phyloP scores from a whole-genome alignment of 2,329 filamentous ascomycete genomes.

The Byssochlamys sp. region DNA sequence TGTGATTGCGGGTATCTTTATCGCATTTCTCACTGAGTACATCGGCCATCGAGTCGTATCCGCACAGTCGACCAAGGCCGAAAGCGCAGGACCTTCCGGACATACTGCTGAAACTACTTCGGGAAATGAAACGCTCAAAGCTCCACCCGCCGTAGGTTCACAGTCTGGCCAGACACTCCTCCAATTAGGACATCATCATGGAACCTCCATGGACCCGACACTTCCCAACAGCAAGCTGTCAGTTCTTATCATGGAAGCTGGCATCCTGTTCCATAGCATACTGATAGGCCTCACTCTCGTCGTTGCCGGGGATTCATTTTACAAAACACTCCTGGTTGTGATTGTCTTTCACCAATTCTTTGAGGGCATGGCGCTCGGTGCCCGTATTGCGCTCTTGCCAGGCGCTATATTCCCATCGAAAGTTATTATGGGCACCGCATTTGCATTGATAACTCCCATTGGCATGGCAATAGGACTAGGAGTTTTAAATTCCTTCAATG shows the following conservation, averaged over 20 bases:
- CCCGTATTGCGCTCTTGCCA: conserved; percentile 54
- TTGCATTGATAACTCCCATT: conserved; percentile 62
- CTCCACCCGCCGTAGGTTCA: neutral
- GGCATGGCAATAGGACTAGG: conserved; percentile 75
- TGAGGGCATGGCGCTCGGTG: conserved; percentile 64
- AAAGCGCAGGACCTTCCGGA: conserved; percentile 3
- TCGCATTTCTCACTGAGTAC: conserved; percentile 65
- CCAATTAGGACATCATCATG: conserved; percentile 26
- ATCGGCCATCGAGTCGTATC: conserved; percentile 50
- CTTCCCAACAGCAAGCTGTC: conserved; percentile 44
- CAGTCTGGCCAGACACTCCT: conserved; percentile 10
- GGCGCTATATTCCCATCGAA: conserved; percentile 31
- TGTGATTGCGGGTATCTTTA: conserved; percentile 62
- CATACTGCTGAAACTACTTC: conserved; percentile 10
- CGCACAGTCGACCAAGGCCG: conserved; percentile 12
- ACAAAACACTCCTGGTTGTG: conserved; percentile 48
- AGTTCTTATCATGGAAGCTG: conserved; percentile 61
- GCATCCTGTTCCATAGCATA: conserved; percentile 62
- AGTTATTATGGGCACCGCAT: conserved; percentile 52
- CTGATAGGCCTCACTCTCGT: conserved; percentile 44
- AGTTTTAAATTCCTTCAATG: conserved; percentile 61
- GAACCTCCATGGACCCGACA: conserved; percentile 17
- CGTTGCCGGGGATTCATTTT: conserved; percentile 42
- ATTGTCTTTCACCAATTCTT: conserved; percentile 73
- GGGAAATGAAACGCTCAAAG: neutral